Conservation (phyloP, 176 grass and related monocot genomes). For the Triticum dicoccoides region DNA sequence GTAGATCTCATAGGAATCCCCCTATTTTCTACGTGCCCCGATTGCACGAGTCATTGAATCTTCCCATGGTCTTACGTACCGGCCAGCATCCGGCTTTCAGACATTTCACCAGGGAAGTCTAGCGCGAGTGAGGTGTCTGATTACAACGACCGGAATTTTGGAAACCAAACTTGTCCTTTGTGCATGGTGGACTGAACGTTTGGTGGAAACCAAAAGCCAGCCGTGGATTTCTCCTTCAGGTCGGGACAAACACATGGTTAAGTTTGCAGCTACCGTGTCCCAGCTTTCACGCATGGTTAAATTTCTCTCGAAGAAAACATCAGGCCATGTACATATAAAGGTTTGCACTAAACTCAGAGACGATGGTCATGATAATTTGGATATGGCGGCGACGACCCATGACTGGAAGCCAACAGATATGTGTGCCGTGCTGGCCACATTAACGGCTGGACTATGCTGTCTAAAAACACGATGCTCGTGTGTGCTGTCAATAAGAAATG, state of each 20-base stretch:
- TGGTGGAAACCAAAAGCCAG: not conserved
- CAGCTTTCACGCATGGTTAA: too few relatives aligned
- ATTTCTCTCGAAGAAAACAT: too few relatives aligned
- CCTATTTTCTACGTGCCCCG: not conserved
- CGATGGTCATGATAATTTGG: too few relatives aligned
- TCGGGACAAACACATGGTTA: not conserved
- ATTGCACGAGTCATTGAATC: not conserved
- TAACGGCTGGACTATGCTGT: too few relatives aligned
- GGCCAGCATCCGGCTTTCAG: not conserved
- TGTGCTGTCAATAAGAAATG: not conserved
- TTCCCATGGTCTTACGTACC: not conserved
- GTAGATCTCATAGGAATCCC: not conserved
- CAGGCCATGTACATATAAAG: too few relatives aligned
- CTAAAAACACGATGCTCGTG: too few relatives aligned
- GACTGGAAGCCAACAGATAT: not conserved
- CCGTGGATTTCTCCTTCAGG: not conserved
- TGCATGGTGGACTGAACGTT: not conserved
- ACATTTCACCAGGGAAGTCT: not conserved
- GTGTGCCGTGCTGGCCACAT: too few relatives aligned
- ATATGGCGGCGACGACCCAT: too few relatives aligned
- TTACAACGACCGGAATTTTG: conserved; percentile 4
- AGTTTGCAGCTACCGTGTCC: not conserved
- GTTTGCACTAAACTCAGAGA: too few relatives aligned
- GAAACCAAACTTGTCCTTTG: conserved; percentile 8
- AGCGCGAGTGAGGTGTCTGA: conserved; percentile 14